Percentiles rank a stretch among this genome's conserved stretches.
Evolutionary conservation across 164 flowering plant genomes (phyloP).

Genomic region (Nymphaea thermarum): DNA sequence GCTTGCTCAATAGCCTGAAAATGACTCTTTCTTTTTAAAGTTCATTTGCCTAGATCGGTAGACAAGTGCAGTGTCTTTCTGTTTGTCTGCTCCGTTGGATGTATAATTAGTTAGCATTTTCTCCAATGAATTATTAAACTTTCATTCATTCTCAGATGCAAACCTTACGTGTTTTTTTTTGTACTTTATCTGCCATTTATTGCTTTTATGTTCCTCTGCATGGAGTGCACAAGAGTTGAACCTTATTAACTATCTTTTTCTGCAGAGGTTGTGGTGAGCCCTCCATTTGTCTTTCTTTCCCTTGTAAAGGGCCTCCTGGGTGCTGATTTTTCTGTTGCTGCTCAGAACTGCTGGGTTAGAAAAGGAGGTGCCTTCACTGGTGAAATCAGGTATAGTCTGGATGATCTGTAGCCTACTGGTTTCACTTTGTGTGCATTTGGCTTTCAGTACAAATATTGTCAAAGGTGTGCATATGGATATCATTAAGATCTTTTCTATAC

Average conservation of each 20-base stretch:
- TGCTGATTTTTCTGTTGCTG: slow-evolving; percentile 65
- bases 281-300: slow-evolving; percentile 69
- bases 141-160: too few relatives aligned
- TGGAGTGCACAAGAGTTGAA: too few relatives aligned
- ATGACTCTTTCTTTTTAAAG: neutral
- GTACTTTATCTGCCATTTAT: too few relatives aligned
- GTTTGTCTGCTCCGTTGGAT: neutral
- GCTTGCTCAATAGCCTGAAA: neutral
- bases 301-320: slow-evolving; percentile 38
- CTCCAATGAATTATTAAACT: too few relatives aligned
- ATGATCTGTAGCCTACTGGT: neutral
- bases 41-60: neutral
- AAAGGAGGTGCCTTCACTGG: slow-evolving; percentile 92
- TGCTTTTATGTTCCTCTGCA: too few relatives aligned
- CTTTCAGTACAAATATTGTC: too few relatives aligned
- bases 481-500: too few relatives aligned
- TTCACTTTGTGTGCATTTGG: neutral
- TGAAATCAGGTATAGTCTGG: slow-evolving; percentile 47
- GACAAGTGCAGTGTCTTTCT: neutral
- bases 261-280: slow-evolving; percentile 84
- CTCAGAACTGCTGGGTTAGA: slow-evolving; percentile 82
- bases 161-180: too few relatives aligned
- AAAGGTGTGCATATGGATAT: too few relatives aligned
- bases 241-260: neutral
- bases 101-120: neutral